phyloP scores from a whole-genome alignment of 2,329 filamentous ascomycete genomes.

The Alternaria novae-zelandiae region DNA sequence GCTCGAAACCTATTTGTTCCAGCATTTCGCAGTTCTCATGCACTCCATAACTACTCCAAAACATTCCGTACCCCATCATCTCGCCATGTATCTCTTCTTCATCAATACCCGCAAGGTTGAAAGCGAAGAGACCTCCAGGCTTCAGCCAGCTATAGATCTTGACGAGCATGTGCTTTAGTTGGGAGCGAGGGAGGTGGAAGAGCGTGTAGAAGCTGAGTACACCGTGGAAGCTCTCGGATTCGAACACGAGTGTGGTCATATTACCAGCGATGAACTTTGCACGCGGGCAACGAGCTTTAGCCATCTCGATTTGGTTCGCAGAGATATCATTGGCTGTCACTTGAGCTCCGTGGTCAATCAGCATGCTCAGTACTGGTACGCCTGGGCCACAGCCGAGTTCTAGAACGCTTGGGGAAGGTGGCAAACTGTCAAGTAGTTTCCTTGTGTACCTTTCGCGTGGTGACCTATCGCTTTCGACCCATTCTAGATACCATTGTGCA shows the following conservation, averaged over 20 bases:
- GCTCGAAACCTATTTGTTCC: slow-evolving; percentile 18
- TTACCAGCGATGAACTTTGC: slow-evolving; percentile 40
- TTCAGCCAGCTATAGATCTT: slow-evolving; percentile 56
- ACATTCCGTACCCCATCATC: slow-evolving; percentile 42
- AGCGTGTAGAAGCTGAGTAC: slow-evolving; percentile 60
- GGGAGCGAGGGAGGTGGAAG: slow-evolving; percentile 58
- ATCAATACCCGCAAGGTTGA: slow-evolving; percentile 54
- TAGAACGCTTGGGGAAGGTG: slow-evolving; percentile 6
- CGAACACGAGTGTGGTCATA: slow-evolving; percentile 48
- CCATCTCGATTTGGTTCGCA: slow-evolving; percentile 42
- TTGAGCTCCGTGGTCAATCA: slow-evolving; percentile 15
- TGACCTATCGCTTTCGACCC: slow-evolving; percentile 5
- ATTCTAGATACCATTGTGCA: slow-evolving; percentile 12
- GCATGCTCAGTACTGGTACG: slow-evolving; percentile 14
- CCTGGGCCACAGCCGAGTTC: slow-evolving; percentile 22
- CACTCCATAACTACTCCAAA: slow-evolving; percentile 44
- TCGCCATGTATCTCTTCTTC: slow-evolving; percentile 28
- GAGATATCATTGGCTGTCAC: slow-evolving; percentile 52
- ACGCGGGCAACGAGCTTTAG: slow-evolving; percentile 12
- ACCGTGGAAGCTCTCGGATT: slow-evolving; percentile 50
- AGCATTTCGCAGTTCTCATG: slow-evolving; percentile 29
- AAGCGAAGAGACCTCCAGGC: slow-evolving; percentile 53
- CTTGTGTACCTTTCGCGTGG: slow-evolving; percentile 7
- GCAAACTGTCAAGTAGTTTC: not conserved
- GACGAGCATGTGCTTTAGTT: slow-evolving; percentile 55